Evolutionary conservation across 805 yeast species (phyloP), one percentile per base, ranked within the genome.

Genomic region (Myxozyma vanderwaltii): DNA sequence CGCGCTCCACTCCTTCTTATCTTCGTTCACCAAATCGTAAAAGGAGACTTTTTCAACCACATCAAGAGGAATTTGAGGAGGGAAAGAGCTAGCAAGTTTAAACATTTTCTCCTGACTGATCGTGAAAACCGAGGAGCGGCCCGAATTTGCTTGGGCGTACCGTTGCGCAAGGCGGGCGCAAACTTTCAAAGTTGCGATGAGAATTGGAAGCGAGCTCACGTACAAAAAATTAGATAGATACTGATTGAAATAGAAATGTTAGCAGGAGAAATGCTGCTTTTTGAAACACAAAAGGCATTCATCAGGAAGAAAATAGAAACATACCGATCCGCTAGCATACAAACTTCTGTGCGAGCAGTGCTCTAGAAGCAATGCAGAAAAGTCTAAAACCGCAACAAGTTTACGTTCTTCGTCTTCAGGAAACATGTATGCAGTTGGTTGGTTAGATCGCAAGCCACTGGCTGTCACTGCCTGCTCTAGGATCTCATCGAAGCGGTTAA

Each of bases 401-500:
- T 82, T 59, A 1, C 59, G 67, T 39, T 78, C 82, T 61, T 88
- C 94, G 5, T 50, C 55, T 0, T 60, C 54, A 0, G 73, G 68
- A 57, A 88, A 76, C 15, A 75, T 75, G 27, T 73, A 73, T 19
- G 88, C 77, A 45, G 73, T 78, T 3, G 83, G 80, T 53, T 72
- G 67, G 19, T 79, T 80, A 13, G 77, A 76, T 36, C 76, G 78
- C 54, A 85, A 63, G 8, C 74, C 76, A 67, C 89, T 86, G 61
- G 82, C 82, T 6, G 73, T 73, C 15, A 87, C 80, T 23, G 80
- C 75, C 2, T 68, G 66, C 52, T 84, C 87, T 54, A 89, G 74
- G 5, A 89, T 78, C 12, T 76, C 79, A 70, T 91, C 97, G 68
- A 91, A 83, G 66, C 86, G 77, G 71, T 90, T 87, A 66, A 92